Evolutionary conservation across 1,284 basidiomycete genomes (phyloP).

Genomic region (Wolfiporia cocos): DNA sequence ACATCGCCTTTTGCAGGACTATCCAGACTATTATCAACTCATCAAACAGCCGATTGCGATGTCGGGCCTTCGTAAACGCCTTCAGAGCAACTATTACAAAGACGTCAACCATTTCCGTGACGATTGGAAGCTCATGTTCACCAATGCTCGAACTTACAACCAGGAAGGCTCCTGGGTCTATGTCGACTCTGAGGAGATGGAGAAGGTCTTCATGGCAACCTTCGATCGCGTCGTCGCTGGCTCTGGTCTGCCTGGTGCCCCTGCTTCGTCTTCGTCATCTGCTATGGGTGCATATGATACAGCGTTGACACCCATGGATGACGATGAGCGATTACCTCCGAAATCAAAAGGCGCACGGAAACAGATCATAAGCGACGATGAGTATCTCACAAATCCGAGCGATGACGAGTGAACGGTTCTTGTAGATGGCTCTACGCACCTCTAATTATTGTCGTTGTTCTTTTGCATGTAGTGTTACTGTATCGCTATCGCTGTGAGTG

Average conservation of each 20-base stretch:
- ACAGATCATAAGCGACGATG: slow-evolving; percentile 73
- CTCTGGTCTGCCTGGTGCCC: slow-evolving; percentile 70
- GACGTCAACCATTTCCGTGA: slow-evolving; percentile 67
- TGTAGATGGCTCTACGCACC: no score
- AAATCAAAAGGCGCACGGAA: slow-evolving; percentile 51
- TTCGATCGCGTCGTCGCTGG: slow-evolving; percentile 55
- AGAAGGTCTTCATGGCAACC: slow-evolving; percentile 72
- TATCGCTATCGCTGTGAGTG: no score
- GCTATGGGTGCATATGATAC: slow-evolving; percentile 49
- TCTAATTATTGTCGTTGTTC: neutral
- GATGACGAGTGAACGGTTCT: slow-evolving; percentile 26
- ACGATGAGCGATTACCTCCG: slow-evolving; percentile 59
- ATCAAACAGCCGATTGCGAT: slow-evolving; percentile 80
- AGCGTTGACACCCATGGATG: slow-evolving; percentile 72
- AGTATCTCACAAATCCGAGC: slow-evolving; percentile 34
- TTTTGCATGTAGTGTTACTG: no score
- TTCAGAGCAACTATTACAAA: slow-evolving; percentile 72
- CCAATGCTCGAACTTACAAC: slow-evolving; percentile 90
- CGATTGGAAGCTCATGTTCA: slow-evolving; percentile 89
- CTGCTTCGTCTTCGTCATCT: slow-evolving; percentile 22
- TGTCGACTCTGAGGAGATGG: slow-evolving; percentile 89
- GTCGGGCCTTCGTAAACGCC: slow-evolving; percentile 81
- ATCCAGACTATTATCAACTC: slow-evolving; percentile 81
- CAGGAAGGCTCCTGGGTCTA: slow-evolving; percentile 91
- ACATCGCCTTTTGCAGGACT: slow-evolving; percentile 51